Evolutionary conservation across 2,329 filamentous ascomycete species (phyloP).

Genomic region (Aspergillaceae sp.): DNA sequence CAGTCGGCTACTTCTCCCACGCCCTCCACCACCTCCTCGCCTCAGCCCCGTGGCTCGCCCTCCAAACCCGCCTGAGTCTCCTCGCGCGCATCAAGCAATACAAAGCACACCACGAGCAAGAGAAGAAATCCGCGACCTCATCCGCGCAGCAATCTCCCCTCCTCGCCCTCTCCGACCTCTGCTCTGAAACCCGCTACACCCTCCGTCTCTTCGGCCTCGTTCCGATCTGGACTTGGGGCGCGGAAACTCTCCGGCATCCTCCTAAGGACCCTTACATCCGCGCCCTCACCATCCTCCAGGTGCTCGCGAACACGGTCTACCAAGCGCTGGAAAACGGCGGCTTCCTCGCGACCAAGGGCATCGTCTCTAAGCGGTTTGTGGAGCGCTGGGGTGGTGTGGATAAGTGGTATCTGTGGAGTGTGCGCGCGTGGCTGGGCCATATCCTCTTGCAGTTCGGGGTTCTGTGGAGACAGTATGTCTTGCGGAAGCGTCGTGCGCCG

Average conservation of each 20-base stretch:
- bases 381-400: constrained; percentile 45
- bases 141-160: constrained; percentile 11
- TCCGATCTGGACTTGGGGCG: constrained; percentile 69
- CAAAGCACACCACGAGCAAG: too few species aligned
- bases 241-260: constrained; percentile 47
- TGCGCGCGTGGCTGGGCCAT: constrained; percentile 70
- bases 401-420: constrained; percentile 61
- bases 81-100: constrained; percentile 22
- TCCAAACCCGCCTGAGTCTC: constrained; percentile 39
- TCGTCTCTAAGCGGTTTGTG: constrained; percentile 45
- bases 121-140: too few species aligned
- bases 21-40: constrained; percentile 53
- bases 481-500: constrained; percentile 22
- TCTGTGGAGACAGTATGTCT: constrained; percentile 43
- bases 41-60: constrained; percentile 38
- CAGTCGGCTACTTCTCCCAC: constrained; percentile 59
- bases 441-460: constrained; percentile 66
- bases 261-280: constrained; percentile 39
- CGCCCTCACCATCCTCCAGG: constrained; percentile 57
- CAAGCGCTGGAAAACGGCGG: constrained; percentile 77
- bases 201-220: constrained; percentile 55
- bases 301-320: constrained; percentile 59
- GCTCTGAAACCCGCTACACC: constrained; percentile 46
- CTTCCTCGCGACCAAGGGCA: constrained; percentile 65
- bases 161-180: constrained; percentile 39